These are phyloP conservation scores for Cyamopsis tetragonoloba DNA, from an alignment of 306 rosid genomes.

Conservation along the genomic window DNA sequence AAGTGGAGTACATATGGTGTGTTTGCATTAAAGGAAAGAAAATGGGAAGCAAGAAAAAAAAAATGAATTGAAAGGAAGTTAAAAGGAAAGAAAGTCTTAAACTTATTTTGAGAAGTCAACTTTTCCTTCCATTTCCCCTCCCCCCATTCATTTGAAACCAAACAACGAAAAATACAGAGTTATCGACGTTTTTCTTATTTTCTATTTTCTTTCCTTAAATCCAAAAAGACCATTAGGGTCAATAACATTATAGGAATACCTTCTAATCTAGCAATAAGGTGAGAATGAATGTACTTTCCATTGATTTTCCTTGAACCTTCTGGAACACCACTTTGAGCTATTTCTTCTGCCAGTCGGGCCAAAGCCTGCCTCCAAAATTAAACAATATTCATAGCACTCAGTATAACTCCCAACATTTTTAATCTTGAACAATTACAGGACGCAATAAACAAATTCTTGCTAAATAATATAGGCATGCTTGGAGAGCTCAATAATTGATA, in stretches of 20 bases:
- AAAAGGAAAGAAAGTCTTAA: too few relatives aligned
- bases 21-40: too few relatives aligned
- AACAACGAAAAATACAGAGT: too few relatives aligned
- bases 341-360: conserved; percentile 77
- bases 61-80: too few relatives aligned
- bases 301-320: conserved; percentile 85
- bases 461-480: not conserved
- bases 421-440: not conserved
- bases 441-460: not conserved
- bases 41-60: too few relatives aligned
- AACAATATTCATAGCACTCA: conserved; percentile 10
- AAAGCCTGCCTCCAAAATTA: conserved; percentile 53
- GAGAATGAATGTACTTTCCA: conserved; percentile 89
- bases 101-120: too few relatives aligned
- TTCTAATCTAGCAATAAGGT: conserved; percentile 71
- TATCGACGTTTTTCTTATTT: too few relatives aligned
- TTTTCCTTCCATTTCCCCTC: too few relatives aligned
- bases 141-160: too few relatives aligned
- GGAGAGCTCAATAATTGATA: not conserved
- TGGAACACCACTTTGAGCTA: conserved; percentile 60
- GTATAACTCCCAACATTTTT: conserved; percentile 8
- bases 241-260: conserved; percentile 51
- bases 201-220: too few relatives aligned
- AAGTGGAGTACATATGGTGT: not conserved
- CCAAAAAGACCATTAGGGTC: too few relatives aligned